Conservation (phyloP, 108 stramenopile genomes). For the Pseudonitzschia pungens region DNA sequence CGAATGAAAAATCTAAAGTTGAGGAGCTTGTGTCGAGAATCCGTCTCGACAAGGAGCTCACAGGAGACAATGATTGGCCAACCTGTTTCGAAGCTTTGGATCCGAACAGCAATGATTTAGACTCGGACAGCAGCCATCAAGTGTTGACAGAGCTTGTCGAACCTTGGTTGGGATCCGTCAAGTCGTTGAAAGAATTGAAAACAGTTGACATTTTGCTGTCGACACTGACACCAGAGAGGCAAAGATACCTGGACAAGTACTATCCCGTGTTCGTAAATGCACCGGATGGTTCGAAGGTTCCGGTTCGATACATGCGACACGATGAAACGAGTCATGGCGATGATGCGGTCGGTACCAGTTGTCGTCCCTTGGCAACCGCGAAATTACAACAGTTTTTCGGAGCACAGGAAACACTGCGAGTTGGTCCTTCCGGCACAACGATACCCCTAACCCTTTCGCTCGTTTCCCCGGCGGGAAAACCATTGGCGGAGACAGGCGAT, state of each 20-base stretch:
- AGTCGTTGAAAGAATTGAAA: conserved; percentile 50
- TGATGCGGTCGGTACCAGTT: background rate
- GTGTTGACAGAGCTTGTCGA: conserved; percentile 43
- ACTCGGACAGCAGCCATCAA: background rate
- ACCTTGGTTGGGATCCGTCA: conserved; percentile 45
- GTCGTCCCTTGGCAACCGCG: conserved; percentile 43
- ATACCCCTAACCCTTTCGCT: conserved; percentile 47
- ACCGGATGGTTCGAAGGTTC: conserved; percentile 56
- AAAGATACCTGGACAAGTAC: conserved; percentile 23
- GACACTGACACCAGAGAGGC: conserved; percentile 32
- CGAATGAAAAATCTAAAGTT: conserved; percentile 27
- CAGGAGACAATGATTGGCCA: conserved; percentile 35
- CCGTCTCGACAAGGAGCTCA: conserved; percentile 28
- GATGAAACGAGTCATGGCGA: background rate
- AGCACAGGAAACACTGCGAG: conserved; percentile 27
- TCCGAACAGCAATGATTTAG: conserved; percentile 17
- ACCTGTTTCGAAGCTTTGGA: conserved; percentile 42
- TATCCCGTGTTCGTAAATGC: conserved; percentile 46
- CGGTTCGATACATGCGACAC: conserved; percentile 39
- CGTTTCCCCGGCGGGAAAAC: conserved; percentile 54
- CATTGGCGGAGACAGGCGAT: conserved; percentile 54
- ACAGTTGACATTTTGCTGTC: conserved; percentile 35
- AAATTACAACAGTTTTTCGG: conserved; percentile 78
- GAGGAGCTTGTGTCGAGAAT: conserved; percentile 41
- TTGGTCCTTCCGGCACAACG: conserved; percentile 36